A percentile compares a stretch with the other conserved stretches of the same genome.
Conservation (phyloP, 192 early-diverging fungal genomes). For the Chytriomyces sp. region DNA sequence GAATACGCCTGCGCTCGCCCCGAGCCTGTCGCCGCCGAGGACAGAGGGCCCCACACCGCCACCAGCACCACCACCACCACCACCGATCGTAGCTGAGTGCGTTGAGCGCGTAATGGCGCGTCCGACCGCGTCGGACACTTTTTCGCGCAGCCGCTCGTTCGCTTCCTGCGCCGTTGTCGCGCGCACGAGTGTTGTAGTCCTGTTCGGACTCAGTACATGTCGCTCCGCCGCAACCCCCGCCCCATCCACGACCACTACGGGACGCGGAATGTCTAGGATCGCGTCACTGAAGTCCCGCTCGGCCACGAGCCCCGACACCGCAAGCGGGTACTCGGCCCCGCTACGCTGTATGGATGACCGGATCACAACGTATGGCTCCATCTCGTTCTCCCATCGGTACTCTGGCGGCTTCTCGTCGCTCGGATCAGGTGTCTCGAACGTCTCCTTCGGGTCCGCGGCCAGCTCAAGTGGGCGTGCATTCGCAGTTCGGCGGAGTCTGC, state of each 20-base stretch:
- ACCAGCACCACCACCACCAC: neutral
- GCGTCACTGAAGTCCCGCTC: neutral
- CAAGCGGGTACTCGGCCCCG: neutral
- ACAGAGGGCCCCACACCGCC: neutral
- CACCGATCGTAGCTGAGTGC: neutral
- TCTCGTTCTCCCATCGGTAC: neutral
- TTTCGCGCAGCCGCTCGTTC: neutral
- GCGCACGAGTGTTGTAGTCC: neutral
- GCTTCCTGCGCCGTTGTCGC: neutral
- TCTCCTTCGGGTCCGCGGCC: neutral
- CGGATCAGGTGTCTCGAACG: neutral
- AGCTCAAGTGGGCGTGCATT: neutral
- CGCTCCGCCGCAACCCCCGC: neutral
- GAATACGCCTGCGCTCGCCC: neutral
- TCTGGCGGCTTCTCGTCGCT: neutral
- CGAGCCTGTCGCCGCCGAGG: neutral
- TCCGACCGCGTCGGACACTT: neutral
- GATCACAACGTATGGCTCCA: neutral
- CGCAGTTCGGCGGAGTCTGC: neutral
- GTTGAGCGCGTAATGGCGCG: neutral
- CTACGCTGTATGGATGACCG: neutral
- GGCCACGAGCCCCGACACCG: neutral
- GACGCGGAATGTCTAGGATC: slow-evolving; percentile 23
- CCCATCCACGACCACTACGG: slow-evolving; percentile 11
- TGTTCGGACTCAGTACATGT: too few relatives aligned